Conservation (phyloP, 768 basidiomycete genomes). For the Tremella mesenterica region DNA sequence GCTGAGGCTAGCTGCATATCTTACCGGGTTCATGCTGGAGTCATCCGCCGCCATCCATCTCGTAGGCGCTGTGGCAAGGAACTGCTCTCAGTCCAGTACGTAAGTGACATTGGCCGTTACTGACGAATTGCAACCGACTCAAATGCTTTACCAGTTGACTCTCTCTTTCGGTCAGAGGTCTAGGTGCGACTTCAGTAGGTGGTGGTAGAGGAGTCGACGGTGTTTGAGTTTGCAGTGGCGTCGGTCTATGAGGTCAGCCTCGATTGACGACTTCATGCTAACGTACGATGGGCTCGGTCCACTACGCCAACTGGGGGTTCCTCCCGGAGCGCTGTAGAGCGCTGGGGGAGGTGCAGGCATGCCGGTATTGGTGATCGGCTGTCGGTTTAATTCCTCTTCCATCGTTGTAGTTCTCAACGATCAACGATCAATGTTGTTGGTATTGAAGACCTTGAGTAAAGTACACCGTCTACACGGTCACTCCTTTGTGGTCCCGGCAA, state of each 20-base stretch:
- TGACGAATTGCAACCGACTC: slow-evolving; percentile 35
- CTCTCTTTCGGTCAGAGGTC: slow-evolving; percentile 28
- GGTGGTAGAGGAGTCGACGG: slow-evolving; percentile 20
- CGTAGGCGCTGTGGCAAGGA: slow-evolving; percentile 38
- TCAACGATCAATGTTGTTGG: too few relatives aligned
- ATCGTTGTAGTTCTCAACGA: too few relatives aligned
- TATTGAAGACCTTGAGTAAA: too few relatives aligned
- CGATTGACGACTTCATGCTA: background rate
- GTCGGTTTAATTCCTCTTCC: too few relatives aligned
- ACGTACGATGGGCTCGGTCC: background rate
- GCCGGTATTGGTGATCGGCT: too few relatives aligned
- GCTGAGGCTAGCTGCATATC: background rate
- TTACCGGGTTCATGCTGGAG: background rate
- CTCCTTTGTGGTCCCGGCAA: too few relatives aligned
- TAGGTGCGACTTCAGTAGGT: slow-evolving; percentile 17
- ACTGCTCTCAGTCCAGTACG: slow-evolving; percentile 13
- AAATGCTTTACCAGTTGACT: slow-evolving; percentile 28
- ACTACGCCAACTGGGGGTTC: background rate
- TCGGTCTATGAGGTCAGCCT: background rate
- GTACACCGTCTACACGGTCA: too few relatives aligned
- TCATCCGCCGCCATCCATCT: slow-evolving; percentile 16
- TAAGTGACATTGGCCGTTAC: slow-evolving; percentile 1
- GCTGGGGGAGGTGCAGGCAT: too few relatives aligned
- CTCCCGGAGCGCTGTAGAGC: background rate
- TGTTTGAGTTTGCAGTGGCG: background rate